Evolutionary conservation across 257 asterid species (phyloP).

Genomic region (Solanum virginianum): DNA sequence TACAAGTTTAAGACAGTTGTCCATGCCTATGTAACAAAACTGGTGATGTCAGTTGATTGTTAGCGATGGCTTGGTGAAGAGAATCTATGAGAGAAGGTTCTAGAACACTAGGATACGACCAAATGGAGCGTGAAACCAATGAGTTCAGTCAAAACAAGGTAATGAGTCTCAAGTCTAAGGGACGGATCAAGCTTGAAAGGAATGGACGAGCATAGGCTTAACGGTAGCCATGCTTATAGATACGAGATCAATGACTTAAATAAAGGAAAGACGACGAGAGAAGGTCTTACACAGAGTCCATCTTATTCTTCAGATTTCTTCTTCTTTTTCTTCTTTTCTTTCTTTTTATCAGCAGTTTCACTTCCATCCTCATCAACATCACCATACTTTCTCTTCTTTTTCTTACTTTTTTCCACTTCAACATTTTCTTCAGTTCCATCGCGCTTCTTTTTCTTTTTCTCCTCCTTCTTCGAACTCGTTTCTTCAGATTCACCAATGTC

Average conservation of each 20-base stretch:
- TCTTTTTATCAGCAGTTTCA: neutral
- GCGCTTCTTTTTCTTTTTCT: constrained; percentile 20
- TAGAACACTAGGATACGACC: neutral
- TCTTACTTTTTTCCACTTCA: constrained; percentile 26
- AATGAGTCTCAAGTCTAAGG: neutral
- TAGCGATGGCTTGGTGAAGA: neutral
- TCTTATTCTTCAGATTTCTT: neutral
- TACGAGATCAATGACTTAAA: neutral
- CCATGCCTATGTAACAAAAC: neutral
- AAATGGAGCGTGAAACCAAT: neutral
- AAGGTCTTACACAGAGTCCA: neutral
- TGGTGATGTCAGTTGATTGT: neutral
- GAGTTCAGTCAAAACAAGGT: neutral
- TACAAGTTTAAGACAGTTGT: too few relatives aligned
- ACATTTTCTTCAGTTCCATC: constrained; percentile 12
- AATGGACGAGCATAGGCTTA: neutral
- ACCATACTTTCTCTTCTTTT: constrained; percentile 55
- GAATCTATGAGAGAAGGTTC: neutral
- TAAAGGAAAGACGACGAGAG: neutral
- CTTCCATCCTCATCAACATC: constrained; percentile 17
- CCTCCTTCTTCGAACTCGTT: constrained; percentile 27
- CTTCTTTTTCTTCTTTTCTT: neutral
- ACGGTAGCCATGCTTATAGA: neutral
- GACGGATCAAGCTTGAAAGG: neutral
- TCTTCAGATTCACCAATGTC: constrained; percentile 9